Evolutionary conservation across 345 rosid species (phyloP), one percentile per base, ranked within the genome.

Genomic region (Angophora floribunda): DNA sequence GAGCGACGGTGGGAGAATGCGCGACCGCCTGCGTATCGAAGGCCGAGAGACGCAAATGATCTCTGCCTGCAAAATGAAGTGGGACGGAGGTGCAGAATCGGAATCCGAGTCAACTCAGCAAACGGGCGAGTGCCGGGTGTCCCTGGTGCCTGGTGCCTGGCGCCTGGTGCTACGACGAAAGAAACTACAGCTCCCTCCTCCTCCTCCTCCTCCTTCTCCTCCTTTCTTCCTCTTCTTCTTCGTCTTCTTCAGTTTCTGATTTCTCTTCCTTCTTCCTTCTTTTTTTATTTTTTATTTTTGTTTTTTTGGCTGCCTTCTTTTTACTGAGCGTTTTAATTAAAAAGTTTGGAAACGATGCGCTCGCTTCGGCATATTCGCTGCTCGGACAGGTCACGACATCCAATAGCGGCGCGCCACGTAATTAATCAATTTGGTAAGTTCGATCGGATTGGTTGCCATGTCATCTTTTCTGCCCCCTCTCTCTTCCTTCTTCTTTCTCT

Each of bases 271-370:
- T 9, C 49, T 75, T 19, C 26, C 9, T 19, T 21, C 1, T 4
- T 8, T 1, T 7, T 16, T 2, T 17, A 7, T 7, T 2, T 13
- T 9, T 36, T 4, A 0, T 4, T 13, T 7, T 15, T 16, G 1
- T 11, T 22, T 57, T 9, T 28, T 70, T 32, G 84, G 26, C 26
- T 75, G 84, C 49, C 49, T 75, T 75, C 41, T 36, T 41, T 67
- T 49, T 41, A 49, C 15, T 13, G 19, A 61, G 21, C 9, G 84
- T 41, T 5, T 75, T 36, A 36, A 36, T 36, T 36, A 36, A 36
- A 75, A 9, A 75, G 82, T 75, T 21, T 19, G 49, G 11, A 75
- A 11, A 2, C 49, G 49, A 19, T 75, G 11, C 49, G 82, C 82
- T 41, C 49, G 21, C 61, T 28, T 61, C 30, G 13, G 82, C 82